Base-by-base conservation (phyloP, 441 rosid species). In the Gossypium schwendimanii region DNA sequence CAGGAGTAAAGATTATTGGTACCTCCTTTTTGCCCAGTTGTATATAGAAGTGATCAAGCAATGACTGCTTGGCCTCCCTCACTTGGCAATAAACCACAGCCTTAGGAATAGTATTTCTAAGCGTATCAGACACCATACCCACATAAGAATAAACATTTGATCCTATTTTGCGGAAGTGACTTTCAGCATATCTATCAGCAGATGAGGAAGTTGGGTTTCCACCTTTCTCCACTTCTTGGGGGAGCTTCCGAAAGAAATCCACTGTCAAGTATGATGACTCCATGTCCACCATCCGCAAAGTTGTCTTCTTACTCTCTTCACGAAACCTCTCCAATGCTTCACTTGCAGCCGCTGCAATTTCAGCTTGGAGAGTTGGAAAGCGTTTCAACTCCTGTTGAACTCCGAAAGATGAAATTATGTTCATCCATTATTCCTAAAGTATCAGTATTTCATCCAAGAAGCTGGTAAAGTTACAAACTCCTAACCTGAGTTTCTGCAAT, bases 21-120 rank as follows among this genome's bases (percentile, higher is more conserved):
- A 91, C 98, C 90, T 91, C 91, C 77, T 78, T 87, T 80, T 78
- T 83, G 70, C 96, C 93, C 41, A 91, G 39, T 76, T 84, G 90
- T 24, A 79, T 47, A 47, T 90, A 91, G 83, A 93, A 93, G 83
- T 77, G 83, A 72, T 93, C 80, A 24, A 91, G 87, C 70, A 93
- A 81, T 5, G 94, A 85, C 61, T 74, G 87, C 70, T 88, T 90
- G 62, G 94, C 93, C 78, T 87, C 92, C 78, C 84, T 86, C 54
- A 93, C 96, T 77, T 91, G 97, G 84, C 97, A 93, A 53, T 87
- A 83, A 54, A 90, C 97, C 59, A 89, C 88, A 58, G 97, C 92
- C 70, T 91, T 93, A 2, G 98, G 98, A 20, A 93, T 90, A 55
- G 90, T 79, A 69, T 79, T 81, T 75, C 85, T 87, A 53, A 93